These are phyloP conservation scores for Saccharomycopsis sp. DNA, from an alignment of 805 yeast genomes.

Conservation along the genomic window DNA sequence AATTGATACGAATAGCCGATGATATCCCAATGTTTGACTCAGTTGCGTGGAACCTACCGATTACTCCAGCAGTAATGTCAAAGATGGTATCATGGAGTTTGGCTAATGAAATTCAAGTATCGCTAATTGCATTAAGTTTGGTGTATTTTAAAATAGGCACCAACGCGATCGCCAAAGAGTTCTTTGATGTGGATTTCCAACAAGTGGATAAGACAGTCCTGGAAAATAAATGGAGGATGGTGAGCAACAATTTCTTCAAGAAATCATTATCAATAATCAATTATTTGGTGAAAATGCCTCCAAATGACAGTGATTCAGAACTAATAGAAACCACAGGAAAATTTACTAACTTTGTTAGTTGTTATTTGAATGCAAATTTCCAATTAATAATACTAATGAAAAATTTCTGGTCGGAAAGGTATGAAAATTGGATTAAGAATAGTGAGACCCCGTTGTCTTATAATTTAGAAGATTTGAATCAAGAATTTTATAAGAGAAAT, in stretches of 20 bases:
- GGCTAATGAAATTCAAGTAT: constrained; percentile 10
- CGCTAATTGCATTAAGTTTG: constrained; percentile 8
- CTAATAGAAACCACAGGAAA: constrained; percentile 8
- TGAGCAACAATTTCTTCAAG: constrained; percentile 15
- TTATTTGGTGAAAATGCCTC: constrained; percentile 1
- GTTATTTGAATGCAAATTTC: constrained; percentile 14
- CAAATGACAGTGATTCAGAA: too few species aligned
- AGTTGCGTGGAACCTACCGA: neutral
- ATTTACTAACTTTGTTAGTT: constrained; percentile 12
- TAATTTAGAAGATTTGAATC: constrained; percentile 16
- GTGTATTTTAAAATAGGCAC: constrained; percentile 13
- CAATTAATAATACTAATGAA: constrained; percentile 16
- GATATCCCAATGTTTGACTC: neutral
- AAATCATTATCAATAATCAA: constrained; percentile 9
- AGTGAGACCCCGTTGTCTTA: constrained; percentile 5
- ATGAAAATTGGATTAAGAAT: constrained; percentile 6
- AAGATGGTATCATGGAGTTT: constrained; percentile 8
- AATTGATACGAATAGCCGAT: neutral
- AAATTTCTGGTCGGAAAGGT: constrained; percentile 19
- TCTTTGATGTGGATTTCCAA: constrained; percentile 5
- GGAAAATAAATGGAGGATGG: constrained; percentile 10
- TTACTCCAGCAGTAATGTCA: neutral
- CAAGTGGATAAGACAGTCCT: neutral
- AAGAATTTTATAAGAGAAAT: constrained; percentile 13
- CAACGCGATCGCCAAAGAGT: neutral